These are phyloP conservation scores for Tulasnella sp. DNA, from an alignment of 768 basidiomycete species.

Conservation along the genomic window DNA sequence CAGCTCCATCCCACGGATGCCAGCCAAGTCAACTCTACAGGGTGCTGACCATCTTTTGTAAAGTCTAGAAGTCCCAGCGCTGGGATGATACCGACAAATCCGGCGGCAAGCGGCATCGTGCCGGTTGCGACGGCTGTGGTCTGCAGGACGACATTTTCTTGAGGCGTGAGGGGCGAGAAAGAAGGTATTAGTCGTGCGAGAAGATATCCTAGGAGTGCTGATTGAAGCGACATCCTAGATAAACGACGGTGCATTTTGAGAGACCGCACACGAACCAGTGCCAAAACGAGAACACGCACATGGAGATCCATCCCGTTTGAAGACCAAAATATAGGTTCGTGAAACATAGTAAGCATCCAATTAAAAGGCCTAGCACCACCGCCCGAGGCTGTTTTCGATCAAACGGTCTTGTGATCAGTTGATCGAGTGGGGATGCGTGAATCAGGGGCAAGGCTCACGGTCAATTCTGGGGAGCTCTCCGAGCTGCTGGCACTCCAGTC, in stretches of 20 bases:
- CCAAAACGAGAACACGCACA: constrained; percentile 37
- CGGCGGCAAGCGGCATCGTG: constrained; percentile 74
- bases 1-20: constrained; percentile 76
- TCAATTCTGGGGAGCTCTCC: background rate
- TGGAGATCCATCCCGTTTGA: constrained; percentile 84
- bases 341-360: constrained; percentile 81
- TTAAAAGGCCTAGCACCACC: constrained; percentile 63
- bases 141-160: constrained; percentile 89
- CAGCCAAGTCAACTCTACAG: constrained; percentile 63
- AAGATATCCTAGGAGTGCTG: constrained; percentile 83
- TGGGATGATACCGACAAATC: constrained; percentile 88
- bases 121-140: constrained; percentile 95
- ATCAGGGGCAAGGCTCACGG: background rate
- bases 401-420: too few species aligned
- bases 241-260: constrained; percentile 18
- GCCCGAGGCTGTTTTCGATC: constrained; percentile 41
- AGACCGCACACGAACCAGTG: constrained; percentile 20
- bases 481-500: background rate
- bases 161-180: constrained; percentile 57
- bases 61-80: constrained; percentile 71
- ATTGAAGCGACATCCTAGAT: constrained; percentile 87
- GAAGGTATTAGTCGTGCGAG: constrained; percentile 58
- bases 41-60: constrained; percentile 61
- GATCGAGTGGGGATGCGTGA: too few species aligned
- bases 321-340: constrained; percentile 85